Conservation (phyloP, 495 filamentous ascomycete genomes). For the Hypoxylon intermedium region DNA sequence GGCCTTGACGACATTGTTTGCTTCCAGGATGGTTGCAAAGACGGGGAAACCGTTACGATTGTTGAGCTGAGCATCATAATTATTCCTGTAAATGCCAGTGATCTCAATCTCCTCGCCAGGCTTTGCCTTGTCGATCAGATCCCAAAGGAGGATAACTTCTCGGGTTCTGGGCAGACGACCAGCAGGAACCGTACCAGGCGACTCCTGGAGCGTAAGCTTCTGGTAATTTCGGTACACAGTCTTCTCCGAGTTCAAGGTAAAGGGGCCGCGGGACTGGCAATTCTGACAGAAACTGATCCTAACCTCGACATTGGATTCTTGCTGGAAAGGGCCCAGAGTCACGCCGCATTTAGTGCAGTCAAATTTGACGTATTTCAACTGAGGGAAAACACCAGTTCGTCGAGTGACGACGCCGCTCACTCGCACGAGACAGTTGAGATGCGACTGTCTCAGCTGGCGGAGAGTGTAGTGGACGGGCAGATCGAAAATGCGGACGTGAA, state of each 20-base stretch:
- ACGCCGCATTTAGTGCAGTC: slow-evolving; percentile 92
- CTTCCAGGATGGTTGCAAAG: slow-evolving; percentile 96
- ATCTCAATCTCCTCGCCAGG: slow-evolving; percentile 98
- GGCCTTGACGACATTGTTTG: slow-evolving; percentile 94
- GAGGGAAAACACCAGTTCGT: slow-evolving; percentile 96
- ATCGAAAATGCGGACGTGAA: slow-evolving; percentile 96
- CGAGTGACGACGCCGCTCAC: slow-evolving; percentile 96
- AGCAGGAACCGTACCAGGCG: slow-evolving; percentile 94
- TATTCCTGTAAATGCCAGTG: slow-evolving; percentile 97
- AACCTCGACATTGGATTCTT: slow-evolving; percentile 94
- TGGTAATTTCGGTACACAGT: slow-evolving; percentile 99
- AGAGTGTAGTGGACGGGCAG: slow-evolving; percentile 96
- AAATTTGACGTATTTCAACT: slow-evolving; percentile 97
- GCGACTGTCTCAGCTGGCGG: slow-evolving; percentile 92
- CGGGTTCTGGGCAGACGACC: slow-evolving; percentile 94
- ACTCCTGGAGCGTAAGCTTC: slow-evolving; percentile 96
- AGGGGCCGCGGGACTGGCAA: slow-evolving; percentile 94
- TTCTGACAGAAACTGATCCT: slow-evolving; percentile 97
- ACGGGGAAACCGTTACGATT: slow-evolving; percentile 99
- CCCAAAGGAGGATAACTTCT: slow-evolving; percentile 95
- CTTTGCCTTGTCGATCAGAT: slow-evolving; percentile 95
- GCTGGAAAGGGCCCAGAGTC: slow-evolving; percentile 94
- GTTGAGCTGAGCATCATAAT: slow-evolving; percentile 96
- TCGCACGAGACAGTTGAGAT: slow-evolving; percentile 95
- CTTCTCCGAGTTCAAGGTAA: slow-evolving; percentile 95